Percentiles rank a stretch among this genome's conserved stretches.
Evolutionary conservation across 257 asterid genomes (phyloP).

Genomic region (Solanum chmielewskii): DNA sequence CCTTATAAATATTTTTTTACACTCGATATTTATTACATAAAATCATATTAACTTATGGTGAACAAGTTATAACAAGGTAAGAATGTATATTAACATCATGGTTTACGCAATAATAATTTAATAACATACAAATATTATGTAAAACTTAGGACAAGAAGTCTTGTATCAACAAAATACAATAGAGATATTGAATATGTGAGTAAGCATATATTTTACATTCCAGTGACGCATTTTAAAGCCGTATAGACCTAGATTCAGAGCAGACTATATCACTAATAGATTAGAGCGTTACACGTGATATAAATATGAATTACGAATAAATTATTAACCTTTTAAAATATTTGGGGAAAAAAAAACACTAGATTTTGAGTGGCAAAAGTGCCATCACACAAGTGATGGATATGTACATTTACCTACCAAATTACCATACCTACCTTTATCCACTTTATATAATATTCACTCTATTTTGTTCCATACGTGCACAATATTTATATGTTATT

Average conservation of each 20-base stretch:
- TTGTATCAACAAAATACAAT: accelerated
- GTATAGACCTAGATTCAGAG: background rate
- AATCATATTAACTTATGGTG: background rate
- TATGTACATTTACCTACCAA: background rate
- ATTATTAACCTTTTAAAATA: background rate
- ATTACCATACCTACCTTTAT: background rate
- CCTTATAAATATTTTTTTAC: background rate
- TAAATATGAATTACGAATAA: background rate
- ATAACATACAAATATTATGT: background rate
- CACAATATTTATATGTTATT: background rate
- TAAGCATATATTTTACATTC: too few relatives aligned
- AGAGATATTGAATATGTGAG: accelerated
- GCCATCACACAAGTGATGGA: background rate
- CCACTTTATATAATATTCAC: background rate
- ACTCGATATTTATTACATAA: background rate
- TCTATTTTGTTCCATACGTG: background rate
- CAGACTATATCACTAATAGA: accelerated
- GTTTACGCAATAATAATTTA: background rate
- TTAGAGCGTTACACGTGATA: background rate
- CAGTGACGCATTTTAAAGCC: too few relatives aligned
- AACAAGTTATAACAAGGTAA: background rate
- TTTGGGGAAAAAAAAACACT: background rate
- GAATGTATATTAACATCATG: background rate
- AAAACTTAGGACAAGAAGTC: too few relatives aligned
- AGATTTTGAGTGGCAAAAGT: background rate